Evolutionary conservation across 2,329 filamentous ascomycete genomes (phyloP).

Genomic region (Pseudogymnoascus sp.): DNA sequence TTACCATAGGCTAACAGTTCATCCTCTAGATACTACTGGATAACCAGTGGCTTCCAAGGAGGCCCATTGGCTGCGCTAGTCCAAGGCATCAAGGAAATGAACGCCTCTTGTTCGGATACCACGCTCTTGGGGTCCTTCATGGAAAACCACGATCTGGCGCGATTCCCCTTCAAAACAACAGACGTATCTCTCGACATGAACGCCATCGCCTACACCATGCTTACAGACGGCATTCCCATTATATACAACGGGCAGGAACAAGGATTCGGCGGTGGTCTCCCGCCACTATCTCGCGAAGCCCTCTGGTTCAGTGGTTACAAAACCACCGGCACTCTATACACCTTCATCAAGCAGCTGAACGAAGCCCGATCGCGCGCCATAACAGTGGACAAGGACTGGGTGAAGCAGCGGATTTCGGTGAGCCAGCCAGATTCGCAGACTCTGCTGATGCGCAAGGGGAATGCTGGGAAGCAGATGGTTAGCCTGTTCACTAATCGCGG

Average conservation of each 20-base stretch:
- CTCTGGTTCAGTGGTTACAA: constrained; percentile 35
- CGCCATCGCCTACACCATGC: constrained; percentile 37
- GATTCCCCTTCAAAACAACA: constrained; percentile 27
- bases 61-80: neutral
- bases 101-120: constrained; percentile 28
- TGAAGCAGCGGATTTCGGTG: neutral
- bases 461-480: neutral
- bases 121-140: constrained; percentile 31
- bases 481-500: neutral
- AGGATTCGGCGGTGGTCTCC: constrained; percentile 31
- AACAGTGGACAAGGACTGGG: neutral
- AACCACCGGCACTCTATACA: constrained; percentile 31
- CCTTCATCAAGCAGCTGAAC: constrained; percentile 33
- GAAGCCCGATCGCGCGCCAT: constrained; percentile 28
- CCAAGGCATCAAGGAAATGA: neutral
- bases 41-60: neutral
- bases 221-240: constrained; percentile 42
- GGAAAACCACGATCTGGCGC: constrained; percentile 35
- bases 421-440: neutral
- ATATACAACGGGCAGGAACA: constrained; percentile 45
- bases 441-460: neutral
- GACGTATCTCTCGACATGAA: constrained; percentile 33
- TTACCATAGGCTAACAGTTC: neutral
- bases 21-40: neutral
- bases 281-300: constrained; percentile 36